Percentiles rank a stretch among this genome's conserved stretches.
Conservation (phyloP, 2,329 filamentous ascomycete genomes). For the Metarhizium humberi region DNA sequence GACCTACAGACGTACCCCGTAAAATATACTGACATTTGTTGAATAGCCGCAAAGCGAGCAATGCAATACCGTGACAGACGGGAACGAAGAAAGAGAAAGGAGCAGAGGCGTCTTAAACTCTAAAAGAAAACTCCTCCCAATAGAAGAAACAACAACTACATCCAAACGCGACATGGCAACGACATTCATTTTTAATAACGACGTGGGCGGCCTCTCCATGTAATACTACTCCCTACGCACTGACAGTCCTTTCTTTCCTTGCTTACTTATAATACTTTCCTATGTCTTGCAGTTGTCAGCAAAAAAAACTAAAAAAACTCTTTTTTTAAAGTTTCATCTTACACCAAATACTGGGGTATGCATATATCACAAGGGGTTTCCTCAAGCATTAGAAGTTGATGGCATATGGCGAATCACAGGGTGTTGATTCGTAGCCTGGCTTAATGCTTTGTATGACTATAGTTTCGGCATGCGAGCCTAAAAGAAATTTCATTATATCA, state of each 20-base stretch:
- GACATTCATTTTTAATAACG: conserved; percentile 4
- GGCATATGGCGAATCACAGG: not conserved
- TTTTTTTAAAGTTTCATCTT: not conserved
- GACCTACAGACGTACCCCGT: not conserved
- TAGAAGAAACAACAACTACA: not conserved
- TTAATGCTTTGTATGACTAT: not conserved
- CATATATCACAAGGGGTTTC: not conserved
- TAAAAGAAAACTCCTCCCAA: conserved; percentile 8
- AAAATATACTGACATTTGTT: not conserved
- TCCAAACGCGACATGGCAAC: conserved; percentile 1
- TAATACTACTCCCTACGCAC: not conserved
- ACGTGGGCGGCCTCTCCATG: not conserved
- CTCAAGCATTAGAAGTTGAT: not conserved
- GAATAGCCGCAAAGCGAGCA: conserved; percentile 23
- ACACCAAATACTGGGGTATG: not conserved
- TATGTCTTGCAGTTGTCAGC: not conserved
- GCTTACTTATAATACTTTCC: not conserved
- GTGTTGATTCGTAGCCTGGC: not conserved
- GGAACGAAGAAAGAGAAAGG: conserved; percentile 28
- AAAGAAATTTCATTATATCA: not conserved
- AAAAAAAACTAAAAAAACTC: not conserved
- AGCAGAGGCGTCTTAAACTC: conserved; percentile 26
- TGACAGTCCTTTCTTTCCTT: not conserved
- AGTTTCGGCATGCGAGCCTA: not conserved
- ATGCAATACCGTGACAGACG: conserved; percentile 26